Evolutionary conservation across 352 stramenopile species (phyloP), one percentile per base, ranked within the genome.

Genomic region (Saprolegnia diclina): DNA sequence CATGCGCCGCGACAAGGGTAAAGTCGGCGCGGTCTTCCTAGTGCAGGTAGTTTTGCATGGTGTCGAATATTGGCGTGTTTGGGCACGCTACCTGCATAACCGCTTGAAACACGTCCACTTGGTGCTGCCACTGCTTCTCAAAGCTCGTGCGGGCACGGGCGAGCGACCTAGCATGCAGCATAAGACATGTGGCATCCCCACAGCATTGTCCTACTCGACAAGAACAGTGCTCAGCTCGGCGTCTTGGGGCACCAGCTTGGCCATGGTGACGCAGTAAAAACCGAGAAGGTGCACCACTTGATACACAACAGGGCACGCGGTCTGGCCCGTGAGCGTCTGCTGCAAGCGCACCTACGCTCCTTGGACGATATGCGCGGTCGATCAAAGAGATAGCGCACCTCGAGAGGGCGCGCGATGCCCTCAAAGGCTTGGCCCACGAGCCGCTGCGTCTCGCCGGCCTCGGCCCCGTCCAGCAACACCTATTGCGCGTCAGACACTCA

Each of bases 181-280:
- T 62, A 61, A 61, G 37, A 61, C 62, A 61, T 59, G n/a, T n/a
- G n/a, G n/a, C n/a, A n/a, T 13, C 7, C 44, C 32, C 1, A 59
- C 40, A 61, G 26, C 37, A 62, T 52, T 24, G 24, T 26, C 22
- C 16, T 40, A 24, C 0, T 56, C 18, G 56, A 32, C 18, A 16
- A 57, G 9, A 16, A 57, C 32, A 7, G 7, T 7, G 7, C 7
- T 16, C 22, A 57, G 52, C 32, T 57, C 64, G 9, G 72, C 70
- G 16, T 74, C 73, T 22, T 76, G 40, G 0, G 72, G 29, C n/a
- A 89, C 70, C 5, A 92, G 72, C 0, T 76, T 55, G 26, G 73
- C 73, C 45, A 92, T 77, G 64, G 79, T 92, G 63, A 80, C 73
- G 24, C 85, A 70, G 65, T 90, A 90, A 56, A 90, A 90, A 11